Percentiles rank a stretch among this genome's conserved stretches.
These are phyloP conservation scores for Ceratocystis huliohia DNA, from an alignment of 2,329 filamentous ascomycete species.

Conservation along the genomic window DNA sequence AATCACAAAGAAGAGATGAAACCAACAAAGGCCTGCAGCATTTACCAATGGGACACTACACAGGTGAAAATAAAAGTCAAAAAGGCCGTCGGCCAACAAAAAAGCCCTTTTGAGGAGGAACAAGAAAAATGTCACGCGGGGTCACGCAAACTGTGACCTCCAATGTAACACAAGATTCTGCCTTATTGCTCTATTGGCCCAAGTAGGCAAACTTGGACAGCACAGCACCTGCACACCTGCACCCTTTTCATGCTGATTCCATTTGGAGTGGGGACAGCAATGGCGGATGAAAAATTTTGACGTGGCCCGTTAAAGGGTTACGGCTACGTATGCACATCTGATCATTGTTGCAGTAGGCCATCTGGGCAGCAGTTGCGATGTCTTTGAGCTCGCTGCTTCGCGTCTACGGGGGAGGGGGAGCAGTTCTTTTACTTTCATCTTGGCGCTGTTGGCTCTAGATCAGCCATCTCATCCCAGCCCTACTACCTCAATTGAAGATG, in stretches of 20 bases:
- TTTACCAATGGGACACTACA: not conserved
- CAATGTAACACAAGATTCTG: constrained; percentile 6
- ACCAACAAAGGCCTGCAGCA: not conserved
- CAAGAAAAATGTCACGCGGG: constrained; percentile 1
- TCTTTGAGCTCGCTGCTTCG: not conserved
- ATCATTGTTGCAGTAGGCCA: not conserved
- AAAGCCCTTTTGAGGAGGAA: not conserved
- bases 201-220: constrained; percentile 8
- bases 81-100: not conserved
- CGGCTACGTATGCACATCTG: not conserved
- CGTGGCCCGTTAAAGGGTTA: not conserved
- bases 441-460: not conserved
- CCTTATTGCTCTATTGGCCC: constrained; percentile 9
- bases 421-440: not conserved
- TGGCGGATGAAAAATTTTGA: not conserved
- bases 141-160: constrained; percentile 4
- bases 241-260: not conserved
- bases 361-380: not conserved
- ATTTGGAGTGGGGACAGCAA: not conserved
- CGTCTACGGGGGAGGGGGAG: not conserved
- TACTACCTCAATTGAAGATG: too few species aligned
- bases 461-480: not conserved
- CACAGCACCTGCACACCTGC: not conserved
- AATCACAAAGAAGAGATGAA: constrained; percentile 1
- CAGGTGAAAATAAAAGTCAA: not conserved